Base-by-base conservation (phyloP, 139 green algal genomes). In the Chlamydomonas sphaeroides region DNA sequence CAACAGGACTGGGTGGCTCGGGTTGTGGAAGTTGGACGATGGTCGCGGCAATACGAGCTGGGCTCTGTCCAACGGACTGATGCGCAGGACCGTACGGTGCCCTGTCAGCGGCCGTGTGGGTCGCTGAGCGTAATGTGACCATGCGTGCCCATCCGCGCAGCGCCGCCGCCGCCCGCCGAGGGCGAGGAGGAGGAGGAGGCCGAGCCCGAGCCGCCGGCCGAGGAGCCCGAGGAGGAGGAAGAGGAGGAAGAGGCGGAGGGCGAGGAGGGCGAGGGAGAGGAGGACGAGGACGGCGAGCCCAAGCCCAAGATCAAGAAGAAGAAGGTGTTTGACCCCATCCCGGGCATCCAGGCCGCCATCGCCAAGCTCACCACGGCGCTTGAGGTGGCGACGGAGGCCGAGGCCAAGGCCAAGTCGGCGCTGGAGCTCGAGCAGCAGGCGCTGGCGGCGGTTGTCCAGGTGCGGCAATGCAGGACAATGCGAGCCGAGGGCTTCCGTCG, bases 391-490 rank as follows among this genome's bases (percentile, higher is more conserved):
- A 65, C 82, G 42, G 41, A 76, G 26, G 68, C 79, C 2, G 84
- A 87, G 59, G 70, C 32, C 32, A 38, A 85, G 25, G 71, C 72
- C 25, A 45, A 56, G 35, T n/a, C 63, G 1, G 79, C 79, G 30
- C 48, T 93, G 68, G 66, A 66, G 28, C 42, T 87, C n/a, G 79
- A 85, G 56, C 48, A 86, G 48, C n/a, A 68, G 11, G 87, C 68
- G 65, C 83, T 91, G 56, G 49, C 23, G 0, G 79, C 49, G 10
- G 65, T 93, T n/a, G 80, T 79, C 57, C 8, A 85, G 75, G 79
- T 87, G 85, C 10, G 45, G 45, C n/a, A n/a, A n/a, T n/a, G n/a
- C n/a, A n/a, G n/a, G n/a, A n/a, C n/a, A n/a, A n/a, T n/a, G n/a
- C n/a, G n/a, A n/a, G n/a, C n/a, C n/a, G n/a, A n/a, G n/a, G n/a